Evolutionary conservation across 1,139 yeast species (phyloP), one percentile per base, ranked within the genome.

Genomic region (Candida tunisiensis): DNA sequence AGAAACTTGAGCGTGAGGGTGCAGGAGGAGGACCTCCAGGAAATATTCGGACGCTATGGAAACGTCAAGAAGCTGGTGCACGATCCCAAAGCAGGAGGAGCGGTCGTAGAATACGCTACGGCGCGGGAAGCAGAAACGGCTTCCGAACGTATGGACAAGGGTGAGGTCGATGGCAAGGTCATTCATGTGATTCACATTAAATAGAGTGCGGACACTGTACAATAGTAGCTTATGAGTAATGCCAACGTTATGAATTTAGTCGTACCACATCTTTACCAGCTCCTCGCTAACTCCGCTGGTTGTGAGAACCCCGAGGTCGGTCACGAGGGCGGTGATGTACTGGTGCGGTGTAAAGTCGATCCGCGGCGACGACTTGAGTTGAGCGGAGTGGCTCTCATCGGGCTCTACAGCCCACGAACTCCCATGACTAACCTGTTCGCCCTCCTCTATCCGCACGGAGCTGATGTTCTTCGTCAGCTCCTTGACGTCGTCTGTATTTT

Each of bases 251-350:
- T 9, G 17, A 19, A 21, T 17, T 38, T 51, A 85, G 50, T 85
- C 95, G 45, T 83, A 85, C 96, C 96, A 91, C 66, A 91, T 82
- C 55, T 88, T 88, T 48, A 91, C 88, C 53, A 91, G 66, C 53
- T 91, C 99, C 52, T 91, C 98, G 18, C 93, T 77, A 21, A 91
- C 98, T 0, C 96, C 98, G 35, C 93, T 75, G 5, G 99, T 95
- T 6, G 98, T 88, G 42, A 91, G 62, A 1, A 88, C 95, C 11
- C 98, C 99, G 40, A 91, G 62, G 51, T 91, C 99, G 2, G 98
- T 88, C 35, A 91, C 82, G 41, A 91, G 64, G 4, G 96, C 98
- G 3, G 98, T 88, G 29, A 91, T 79, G 46, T 75, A 80, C 42
- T 85, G 92, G 49, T 88, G 95, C 8, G 95, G 93, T 1, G 99